Evolutionary conservation across 768 basidiomycete genomes (phyloP).

Genomic region (Hygrophorus pudorinus): DNA sequence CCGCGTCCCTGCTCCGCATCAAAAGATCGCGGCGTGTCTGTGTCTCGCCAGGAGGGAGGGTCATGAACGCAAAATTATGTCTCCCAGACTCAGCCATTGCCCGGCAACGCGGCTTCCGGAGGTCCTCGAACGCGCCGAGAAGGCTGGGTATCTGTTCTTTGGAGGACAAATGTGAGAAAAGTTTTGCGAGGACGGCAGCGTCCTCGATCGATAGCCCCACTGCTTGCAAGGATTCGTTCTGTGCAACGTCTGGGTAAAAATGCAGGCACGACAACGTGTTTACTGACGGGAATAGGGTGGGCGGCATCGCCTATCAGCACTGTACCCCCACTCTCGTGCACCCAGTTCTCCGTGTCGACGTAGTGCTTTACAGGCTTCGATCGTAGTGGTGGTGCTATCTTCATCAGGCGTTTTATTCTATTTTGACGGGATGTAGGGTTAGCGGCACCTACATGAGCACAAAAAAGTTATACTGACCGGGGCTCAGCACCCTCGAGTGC

Average conservation of each 20-base stretch:
- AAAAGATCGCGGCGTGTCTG: slow-evolving; percentile 32
- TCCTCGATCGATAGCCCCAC: slow-evolving; percentile 50
- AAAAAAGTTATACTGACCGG: slow-evolving; percentile 19
- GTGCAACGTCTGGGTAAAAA: not conserved
- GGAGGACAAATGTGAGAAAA: slow-evolving; percentile 44
- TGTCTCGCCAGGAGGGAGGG: slow-evolving; percentile 32
- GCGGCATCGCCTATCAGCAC: slow-evolving; percentile 47
- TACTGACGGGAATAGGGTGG: slow-evolving; percentile 43
- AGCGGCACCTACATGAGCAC: not conserved
- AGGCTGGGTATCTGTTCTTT: slow-evolving; percentile 42
- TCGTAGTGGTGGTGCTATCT: slow-evolving; percentile 22
- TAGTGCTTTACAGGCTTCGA: slow-evolving; percentile 31
- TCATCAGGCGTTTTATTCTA: slow-evolving; percentile 26
- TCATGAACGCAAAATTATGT: slow-evolving; percentile 33
- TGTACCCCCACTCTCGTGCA: slow-evolving; percentile 31
- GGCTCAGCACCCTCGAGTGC: slow-evolving; percentile 24
- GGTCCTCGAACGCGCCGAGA: slow-evolving; percentile 44
- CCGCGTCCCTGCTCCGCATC: slow-evolving; percentile 14
- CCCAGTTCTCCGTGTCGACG: slow-evolving; percentile 40
- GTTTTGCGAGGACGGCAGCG: slow-evolving; percentile 46
- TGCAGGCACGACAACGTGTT: not conserved
- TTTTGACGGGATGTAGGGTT: slow-evolving; percentile 14
- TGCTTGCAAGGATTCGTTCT: slow-evolving; percentile 44
- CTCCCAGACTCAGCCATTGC: slow-evolving; percentile 32
- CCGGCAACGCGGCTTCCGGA: slow-evolving; percentile 38